These are phyloP conservation scores for Solanum acaule DNA, from an alignment of 257 asterid genomes.

Conservation along the genomic window DNA sequence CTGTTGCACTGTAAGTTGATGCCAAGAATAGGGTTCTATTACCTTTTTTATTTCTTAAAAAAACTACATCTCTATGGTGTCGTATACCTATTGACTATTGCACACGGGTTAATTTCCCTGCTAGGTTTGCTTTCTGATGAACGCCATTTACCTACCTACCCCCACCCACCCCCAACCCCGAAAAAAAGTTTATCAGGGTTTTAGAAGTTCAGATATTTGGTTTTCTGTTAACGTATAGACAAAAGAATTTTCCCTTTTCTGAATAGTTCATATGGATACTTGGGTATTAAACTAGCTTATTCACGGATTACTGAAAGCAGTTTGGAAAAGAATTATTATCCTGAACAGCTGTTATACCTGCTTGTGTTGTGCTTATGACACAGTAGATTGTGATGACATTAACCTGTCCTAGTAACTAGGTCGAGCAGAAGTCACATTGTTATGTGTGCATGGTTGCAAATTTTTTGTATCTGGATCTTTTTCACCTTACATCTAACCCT, in stretches of 20 bases:
- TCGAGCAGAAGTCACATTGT: neutral
- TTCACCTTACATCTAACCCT: neutral
- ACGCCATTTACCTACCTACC: neutral
- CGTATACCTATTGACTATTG: neutral
- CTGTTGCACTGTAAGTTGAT: neutral
- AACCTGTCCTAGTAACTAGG: neutral
- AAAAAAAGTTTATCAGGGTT: neutral
- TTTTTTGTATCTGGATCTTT: neutral
- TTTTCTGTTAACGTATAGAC: neutral
- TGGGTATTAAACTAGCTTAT: neutral
- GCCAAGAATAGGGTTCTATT: neutral
- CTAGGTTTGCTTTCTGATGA: neutral
- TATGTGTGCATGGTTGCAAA: neutral
- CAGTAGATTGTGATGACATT: neutral
- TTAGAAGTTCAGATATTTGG: neutral
- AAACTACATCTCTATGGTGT: neutral
- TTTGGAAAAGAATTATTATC: neutral
- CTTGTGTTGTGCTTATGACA: neutral
- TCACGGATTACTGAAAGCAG: neutral
- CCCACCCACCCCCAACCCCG: neutral
- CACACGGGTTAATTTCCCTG: neutral
- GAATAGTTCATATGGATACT: neutral
- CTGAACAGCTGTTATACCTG: neutral
- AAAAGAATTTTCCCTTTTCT: neutral
- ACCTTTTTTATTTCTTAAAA: neutral